Base-by-base conservation (phyloP, 176 grass and related monocot genomes). In the Oryza punctata region DNA sequence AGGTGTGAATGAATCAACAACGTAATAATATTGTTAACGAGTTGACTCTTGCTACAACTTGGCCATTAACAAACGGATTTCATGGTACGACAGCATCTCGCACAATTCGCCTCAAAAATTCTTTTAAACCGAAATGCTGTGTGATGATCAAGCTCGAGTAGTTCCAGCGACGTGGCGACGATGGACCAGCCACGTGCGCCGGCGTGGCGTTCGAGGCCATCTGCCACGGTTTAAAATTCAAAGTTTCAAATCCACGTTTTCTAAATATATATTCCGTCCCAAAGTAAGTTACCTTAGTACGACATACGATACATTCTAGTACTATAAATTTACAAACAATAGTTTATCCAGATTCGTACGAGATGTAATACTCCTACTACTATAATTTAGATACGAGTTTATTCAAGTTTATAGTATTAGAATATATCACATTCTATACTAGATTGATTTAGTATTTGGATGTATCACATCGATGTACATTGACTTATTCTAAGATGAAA, bases 11-110 rank as follows among this genome's bases (percentile, higher is more conserved):
- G 50, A 61, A n/a, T 24, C n/a, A 61, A 59, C 6, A 23, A 10
- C 57, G 5, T 68, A 10, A 38, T 27, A 76, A 12, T 75, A 75
- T 43, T 38, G 37, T 68, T 50, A 52, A 59, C 9, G 3, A 21
- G 73, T 77, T 77, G 72, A 84, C 82, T 29, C 72, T 76, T 84
- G 45, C 63, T 28, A 43, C 72, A 84, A 30, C 24, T 69, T 69
- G 82, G 6, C 14, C 0, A 11, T 50, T 59, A 60, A 28, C 32
- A 77, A 77, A 25, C 5, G 35, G 12, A 60, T 6, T 6, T 14
- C 0, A 41, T n/a, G 18, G 72, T 35, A 66, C 60, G 16, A 3
- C 14, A 40, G 28, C 32, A 59, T 59, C 46, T 77, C 68, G 10
- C 57, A 27, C 67, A 70, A 81, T 19, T 70, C 57, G n/a, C n/a